phyloP scores from a whole-genome alignment of 495 filamentous ascomycete genomes.

The Penicillium desertorum region DNA sequence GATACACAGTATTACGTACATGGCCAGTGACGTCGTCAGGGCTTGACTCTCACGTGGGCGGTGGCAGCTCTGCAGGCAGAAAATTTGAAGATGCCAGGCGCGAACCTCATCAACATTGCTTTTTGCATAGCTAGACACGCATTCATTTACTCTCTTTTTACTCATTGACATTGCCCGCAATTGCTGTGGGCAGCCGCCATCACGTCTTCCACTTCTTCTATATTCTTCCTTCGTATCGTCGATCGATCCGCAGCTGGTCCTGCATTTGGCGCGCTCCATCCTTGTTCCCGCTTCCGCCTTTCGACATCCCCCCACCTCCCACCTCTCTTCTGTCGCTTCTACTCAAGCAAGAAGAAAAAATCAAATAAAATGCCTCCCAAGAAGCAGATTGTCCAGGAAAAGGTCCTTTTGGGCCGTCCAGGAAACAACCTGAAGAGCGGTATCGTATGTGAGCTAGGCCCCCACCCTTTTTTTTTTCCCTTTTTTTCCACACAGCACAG shows the following conservation, averaged over 20 bases:
- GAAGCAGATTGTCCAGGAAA: conserved; percentile 53
- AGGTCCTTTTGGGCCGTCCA: conserved; percentile 77
- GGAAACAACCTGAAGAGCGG: conserved; percentile 99
- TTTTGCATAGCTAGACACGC: conserved; percentile 1
- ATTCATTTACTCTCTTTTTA: conserved; percentile 16
- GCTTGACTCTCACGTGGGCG: conserved; percentile 32
- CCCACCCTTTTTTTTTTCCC: conserved; percentile 29
- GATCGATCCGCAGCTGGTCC: conserved; percentile 52
- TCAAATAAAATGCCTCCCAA: conserved; percentile 56
- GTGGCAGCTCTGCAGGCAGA: conserved; percentile 24
- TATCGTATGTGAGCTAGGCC: conserved; percentile 78
- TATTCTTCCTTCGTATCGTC: conserved; percentile 37
- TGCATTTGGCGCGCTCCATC: conserved; percentile 41
- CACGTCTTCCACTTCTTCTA: conserved; percentile 37
- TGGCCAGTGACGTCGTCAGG: conserved; percentile 15
- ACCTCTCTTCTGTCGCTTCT: conserved; percentile 39
- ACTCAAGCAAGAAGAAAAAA: conserved; percentile 50
- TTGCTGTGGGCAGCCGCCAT: conserved; percentile 38
- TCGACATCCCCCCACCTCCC: conserved; percentile 31
- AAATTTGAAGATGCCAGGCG: conserved; percentile 27
- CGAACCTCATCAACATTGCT: conserved; percentile 5
- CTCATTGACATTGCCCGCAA: conserved; percentile 29
- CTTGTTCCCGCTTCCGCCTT: conserved; percentile 34
- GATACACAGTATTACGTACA: neutral
- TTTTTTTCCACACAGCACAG: conserved; percentile 39